These are phyloP conservation scores for Venturia pyrina DNA, from an alignment of 2,329 filamentous ascomycete genomes.

Conservation along the genomic window DNA sequence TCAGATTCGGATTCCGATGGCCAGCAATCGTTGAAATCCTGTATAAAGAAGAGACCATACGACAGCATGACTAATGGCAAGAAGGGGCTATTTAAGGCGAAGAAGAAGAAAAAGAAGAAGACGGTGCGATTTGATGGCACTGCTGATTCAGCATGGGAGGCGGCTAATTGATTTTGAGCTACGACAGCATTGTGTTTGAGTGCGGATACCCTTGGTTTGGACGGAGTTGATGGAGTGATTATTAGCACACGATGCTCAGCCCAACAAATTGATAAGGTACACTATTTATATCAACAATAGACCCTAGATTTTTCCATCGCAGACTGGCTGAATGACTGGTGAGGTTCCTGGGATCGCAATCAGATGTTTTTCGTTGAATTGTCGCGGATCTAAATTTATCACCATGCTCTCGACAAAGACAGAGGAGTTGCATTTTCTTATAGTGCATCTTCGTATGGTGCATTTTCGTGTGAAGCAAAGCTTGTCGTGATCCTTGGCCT, in stretches of 20 bases:
- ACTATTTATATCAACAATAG: neutral
- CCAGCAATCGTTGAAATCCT: neutral
- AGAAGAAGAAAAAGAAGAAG: neutral
- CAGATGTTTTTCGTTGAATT: neutral
- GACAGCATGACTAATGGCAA: neutral
- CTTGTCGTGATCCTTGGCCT: neutral
- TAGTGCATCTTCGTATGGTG: too few species aligned
- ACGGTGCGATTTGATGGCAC: slow-evolving; percentile 1
- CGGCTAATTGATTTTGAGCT: neutral
- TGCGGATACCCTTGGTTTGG: slow-evolving; percentile 2
- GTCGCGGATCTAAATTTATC: too few species aligned
- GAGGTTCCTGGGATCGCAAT: neutral
- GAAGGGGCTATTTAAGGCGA: neutral
- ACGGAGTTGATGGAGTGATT: neutral
- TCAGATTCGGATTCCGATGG: neutral
- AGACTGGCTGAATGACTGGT: neutral
- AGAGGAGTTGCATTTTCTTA: too few species aligned
- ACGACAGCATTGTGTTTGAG: neutral
- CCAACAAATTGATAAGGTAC: neutral
- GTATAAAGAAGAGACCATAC: neutral
- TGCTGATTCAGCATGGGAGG: neutral
- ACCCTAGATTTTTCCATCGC: neutral
- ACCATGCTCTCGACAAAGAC: too few species aligned
- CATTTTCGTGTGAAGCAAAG: too few species aligned
- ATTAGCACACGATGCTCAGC: neutral